phyloP scores from a whole-genome alignment of 2,329 filamentous ascomycete species.

The Endothia cerciana region DNA sequence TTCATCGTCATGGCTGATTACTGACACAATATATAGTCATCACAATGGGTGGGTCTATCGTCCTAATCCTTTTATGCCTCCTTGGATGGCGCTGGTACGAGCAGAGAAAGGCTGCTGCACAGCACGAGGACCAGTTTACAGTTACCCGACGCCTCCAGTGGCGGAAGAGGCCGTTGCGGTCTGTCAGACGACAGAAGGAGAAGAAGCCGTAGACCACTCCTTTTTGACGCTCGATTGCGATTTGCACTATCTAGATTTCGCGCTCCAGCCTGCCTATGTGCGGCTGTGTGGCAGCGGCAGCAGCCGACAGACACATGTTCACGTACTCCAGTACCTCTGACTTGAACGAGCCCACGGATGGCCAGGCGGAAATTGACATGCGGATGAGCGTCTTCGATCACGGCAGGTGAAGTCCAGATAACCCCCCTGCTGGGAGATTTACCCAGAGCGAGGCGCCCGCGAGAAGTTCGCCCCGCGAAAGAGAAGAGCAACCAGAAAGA shows the following conservation, averaged over 20 bases:
- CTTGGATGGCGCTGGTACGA: constrained; percentile 5
- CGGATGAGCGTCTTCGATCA: no score
- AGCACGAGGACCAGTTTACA: neutral
- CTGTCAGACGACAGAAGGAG: neutral
- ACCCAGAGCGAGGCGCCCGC: no score
- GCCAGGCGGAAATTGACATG: no score
- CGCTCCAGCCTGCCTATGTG: no score
- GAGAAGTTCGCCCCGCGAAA: no score
- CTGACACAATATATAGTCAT: neutral
- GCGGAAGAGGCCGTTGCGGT: neutral
- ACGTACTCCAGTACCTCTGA: no score
- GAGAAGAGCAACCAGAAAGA: no score
- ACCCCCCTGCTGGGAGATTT: no score
- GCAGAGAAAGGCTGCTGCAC: neutral
- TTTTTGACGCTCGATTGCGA: neutral
- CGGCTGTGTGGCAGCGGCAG: no score
- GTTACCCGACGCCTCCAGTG: neutral
- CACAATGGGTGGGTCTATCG: neutral
- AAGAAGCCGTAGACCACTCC: neutral
- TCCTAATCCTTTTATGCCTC: neutral
- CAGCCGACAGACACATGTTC: no score
- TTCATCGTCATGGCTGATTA: neutral
- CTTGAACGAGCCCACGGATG: no score
- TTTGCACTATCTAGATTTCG: neutral
- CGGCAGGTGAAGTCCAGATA: no score